Conservation (phyloP, 371 early-diverging fungal species). For the Mucor piriformis region DNA sequence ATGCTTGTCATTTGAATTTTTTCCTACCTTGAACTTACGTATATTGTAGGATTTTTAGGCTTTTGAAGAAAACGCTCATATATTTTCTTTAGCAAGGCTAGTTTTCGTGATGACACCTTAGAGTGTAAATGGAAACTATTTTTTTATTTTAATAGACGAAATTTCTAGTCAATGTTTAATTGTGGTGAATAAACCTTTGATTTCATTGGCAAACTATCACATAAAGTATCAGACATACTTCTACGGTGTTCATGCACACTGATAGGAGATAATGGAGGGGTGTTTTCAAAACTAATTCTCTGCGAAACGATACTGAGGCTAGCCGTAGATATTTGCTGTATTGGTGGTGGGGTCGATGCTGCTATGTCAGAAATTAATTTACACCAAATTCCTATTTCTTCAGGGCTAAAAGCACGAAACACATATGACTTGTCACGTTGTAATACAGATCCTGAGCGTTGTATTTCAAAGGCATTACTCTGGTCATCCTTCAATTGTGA, state of each 20-base stretch:
- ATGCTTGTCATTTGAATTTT: no score
- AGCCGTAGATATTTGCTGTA: background rate
- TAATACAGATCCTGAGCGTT: conserved; percentile 13
- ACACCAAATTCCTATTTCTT: conserved; percentile 17
- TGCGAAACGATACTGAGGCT: background rate
- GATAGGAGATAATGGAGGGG: no score
- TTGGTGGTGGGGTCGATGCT: background rate
- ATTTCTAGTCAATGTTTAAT: background rate
- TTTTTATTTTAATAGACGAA: background rate
- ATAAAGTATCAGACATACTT: background rate
- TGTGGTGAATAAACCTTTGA: conserved; percentile 2
- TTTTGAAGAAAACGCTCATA: no score
- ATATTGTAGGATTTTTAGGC: no score
- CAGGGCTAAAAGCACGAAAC: conserved; percentile 10
- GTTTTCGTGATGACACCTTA: no score
- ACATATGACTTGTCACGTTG: conserved; percentile 23
- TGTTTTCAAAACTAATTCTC: background rate
- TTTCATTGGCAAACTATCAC: background rate
- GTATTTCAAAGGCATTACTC: conserved; percentile 20
- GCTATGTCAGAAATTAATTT: conserved; percentile 8
- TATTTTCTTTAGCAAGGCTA: no score
- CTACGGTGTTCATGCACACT: background rate
- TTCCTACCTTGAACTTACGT: no score
- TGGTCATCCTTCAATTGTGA: background rate
- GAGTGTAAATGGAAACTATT: no score